Conservation (phyloP, 768 basidiomycete genomes). For the Leccinum obscurum region DNA sequence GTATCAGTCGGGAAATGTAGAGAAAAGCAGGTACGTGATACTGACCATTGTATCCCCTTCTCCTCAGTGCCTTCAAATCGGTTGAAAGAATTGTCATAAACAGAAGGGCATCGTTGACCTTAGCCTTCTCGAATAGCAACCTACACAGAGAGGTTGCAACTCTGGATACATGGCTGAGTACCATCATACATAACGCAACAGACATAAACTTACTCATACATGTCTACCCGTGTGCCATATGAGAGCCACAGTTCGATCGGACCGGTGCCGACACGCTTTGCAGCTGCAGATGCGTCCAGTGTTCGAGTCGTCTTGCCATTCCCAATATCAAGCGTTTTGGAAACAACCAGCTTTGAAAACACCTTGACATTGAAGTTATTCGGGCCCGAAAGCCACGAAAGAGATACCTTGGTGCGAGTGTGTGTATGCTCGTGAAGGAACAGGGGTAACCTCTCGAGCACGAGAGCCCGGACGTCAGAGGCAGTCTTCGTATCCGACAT, state of each 20-base stretch:
- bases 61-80: slow-evolving; percentile 74
- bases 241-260: slow-evolving; percentile 81
- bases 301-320: slow-evolving; percentile 48
- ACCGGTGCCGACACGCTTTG: slow-evolving; percentile 50
- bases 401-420: slow-evolving; percentile 57
- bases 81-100: slow-evolving; percentile 95
- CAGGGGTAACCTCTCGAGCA: slow-evolving; percentile 83
- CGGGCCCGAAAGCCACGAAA: slow-evolving; percentile 62
- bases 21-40: slow-evolving; percentile 1
- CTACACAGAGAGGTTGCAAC: slow-evolving; percentile 84
- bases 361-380: slow-evolving; percentile 70
- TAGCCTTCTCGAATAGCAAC: slow-evolving; percentile 71
- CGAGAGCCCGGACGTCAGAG: slow-evolving; percentile 54
- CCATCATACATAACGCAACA: neutral
- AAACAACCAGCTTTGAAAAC: slow-evolving; percentile 63
- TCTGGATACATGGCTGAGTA: slow-evolving; percentile 39
- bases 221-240: slow-evolving; percentile 72
- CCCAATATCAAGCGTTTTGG: slow-evolving; percentile 59
- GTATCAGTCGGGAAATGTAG: slow-evolving; percentile 12
- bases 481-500: slow-evolving; percentile 48
- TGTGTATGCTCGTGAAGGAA: slow-evolving; percentile 90
- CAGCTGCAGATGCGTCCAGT: slow-evolving; percentile 75
- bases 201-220: slow-evolving; percentile 77
- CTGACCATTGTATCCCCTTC: slow-evolving; percentile 84
- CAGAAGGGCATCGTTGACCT: slow-evolving; percentile 83